Conservation (phyloP, 2,329 filamentous ascomycete species). For the Monascus ruber region DNA sequence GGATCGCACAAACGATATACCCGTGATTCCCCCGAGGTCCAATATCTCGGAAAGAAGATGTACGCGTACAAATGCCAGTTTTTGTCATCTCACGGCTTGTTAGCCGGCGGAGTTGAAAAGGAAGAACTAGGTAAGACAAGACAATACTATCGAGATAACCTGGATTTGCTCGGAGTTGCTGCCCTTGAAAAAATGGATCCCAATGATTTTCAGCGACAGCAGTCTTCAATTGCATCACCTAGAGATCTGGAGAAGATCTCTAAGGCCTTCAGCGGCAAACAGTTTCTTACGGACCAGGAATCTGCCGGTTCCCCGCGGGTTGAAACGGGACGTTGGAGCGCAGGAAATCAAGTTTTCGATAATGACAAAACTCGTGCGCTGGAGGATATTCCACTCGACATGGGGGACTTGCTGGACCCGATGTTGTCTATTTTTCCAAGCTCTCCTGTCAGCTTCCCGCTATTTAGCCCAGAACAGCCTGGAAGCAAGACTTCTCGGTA, state of each 20-base stretch:
- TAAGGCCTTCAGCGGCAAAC: conserved; percentile 8
- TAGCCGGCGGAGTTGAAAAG: conserved; percentile 28
- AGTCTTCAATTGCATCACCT: conserved; percentile 10
- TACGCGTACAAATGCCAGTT: conserved; percentile 30
- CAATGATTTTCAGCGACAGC: conserved; percentile 8
- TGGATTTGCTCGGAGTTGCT: conserved; percentile 29
- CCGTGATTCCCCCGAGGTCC: conserved; percentile 20
- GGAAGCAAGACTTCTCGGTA: conserved; percentile 32
- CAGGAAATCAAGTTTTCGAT: conserved; percentile 9
- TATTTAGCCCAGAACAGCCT: conserved; percentile 15
- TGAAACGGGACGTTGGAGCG: conserved; percentile 6
- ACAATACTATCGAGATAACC: conserved; percentile 32
- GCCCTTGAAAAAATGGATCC: conserved; percentile 26
- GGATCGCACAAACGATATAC: conserved; percentile 24
- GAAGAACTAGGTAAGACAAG: conserved; percentile 25
- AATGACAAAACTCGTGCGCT: conserved; percentile 9
- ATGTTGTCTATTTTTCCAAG: conserved; percentile 16
- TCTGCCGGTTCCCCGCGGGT: conserved; percentile 4
- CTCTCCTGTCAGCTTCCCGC: conserved; percentile 20
- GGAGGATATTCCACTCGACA: conserved; percentile 13
- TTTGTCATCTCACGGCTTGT: conserved; percentile 29
- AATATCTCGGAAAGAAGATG: conserved; percentile 2
- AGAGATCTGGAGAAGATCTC: conserved; percentile 12
- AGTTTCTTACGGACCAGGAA: conserved; percentile 7
- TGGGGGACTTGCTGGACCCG: conserved; percentile 11